Conservation (phyloP, 352 stramenopile species). For the Phytophthora foliorum region DNA sequence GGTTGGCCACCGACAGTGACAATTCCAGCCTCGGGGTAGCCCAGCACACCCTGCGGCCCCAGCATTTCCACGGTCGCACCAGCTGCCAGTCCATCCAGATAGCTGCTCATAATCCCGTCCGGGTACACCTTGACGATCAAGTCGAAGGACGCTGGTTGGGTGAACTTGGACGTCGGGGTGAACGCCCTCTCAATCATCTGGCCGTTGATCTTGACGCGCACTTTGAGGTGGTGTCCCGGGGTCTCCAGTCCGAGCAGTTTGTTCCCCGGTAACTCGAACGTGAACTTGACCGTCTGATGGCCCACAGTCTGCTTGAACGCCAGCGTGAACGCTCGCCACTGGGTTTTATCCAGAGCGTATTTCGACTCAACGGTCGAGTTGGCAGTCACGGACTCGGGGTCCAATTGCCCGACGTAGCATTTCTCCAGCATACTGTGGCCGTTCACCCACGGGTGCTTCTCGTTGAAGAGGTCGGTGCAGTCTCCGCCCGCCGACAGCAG, state of each 20-base stretch:
- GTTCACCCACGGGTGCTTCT: constrained; percentile 97
- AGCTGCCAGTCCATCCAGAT: constrained; percentile 60
- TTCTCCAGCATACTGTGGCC: constrained; percentile 92
- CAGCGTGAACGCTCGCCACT: constrained; percentile 78
- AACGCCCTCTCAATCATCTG: constrained; percentile 81
- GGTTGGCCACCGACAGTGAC: constrained; percentile 59
- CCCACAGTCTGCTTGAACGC: constrained; percentile 66
- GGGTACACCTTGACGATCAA: constrained; percentile 85
- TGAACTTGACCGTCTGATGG: constrained; percentile 74
- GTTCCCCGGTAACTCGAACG: constrained; percentile 71
- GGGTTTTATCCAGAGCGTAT: constrained; percentile 66
- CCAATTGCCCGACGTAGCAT: constrained; percentile 79
- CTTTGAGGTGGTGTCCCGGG: constrained; percentile 85
- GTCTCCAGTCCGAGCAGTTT: constrained; percentile 77
- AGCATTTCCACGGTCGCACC: constrained; percentile 81
- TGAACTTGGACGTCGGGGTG: constrained; percentile 83
- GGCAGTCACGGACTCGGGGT: constrained; percentile 53
- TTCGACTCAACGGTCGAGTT: constrained; percentile 34
- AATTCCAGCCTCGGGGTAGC: constrained; percentile 62
- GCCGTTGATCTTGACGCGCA: constrained; percentile 80
- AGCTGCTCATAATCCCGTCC: constrained; percentile 78
- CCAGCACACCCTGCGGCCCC: constrained; percentile 70
- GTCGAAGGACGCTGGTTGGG: constrained; percentile 69
- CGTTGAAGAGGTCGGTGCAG: constrained; percentile 96
- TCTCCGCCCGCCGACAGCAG: constrained; percentile 93